These are phyloP conservation scores for Diaporthe vaccinii DNA, from an alignment of 2,329 filamentous ascomycete species.

Conservation along the genomic window DNA sequence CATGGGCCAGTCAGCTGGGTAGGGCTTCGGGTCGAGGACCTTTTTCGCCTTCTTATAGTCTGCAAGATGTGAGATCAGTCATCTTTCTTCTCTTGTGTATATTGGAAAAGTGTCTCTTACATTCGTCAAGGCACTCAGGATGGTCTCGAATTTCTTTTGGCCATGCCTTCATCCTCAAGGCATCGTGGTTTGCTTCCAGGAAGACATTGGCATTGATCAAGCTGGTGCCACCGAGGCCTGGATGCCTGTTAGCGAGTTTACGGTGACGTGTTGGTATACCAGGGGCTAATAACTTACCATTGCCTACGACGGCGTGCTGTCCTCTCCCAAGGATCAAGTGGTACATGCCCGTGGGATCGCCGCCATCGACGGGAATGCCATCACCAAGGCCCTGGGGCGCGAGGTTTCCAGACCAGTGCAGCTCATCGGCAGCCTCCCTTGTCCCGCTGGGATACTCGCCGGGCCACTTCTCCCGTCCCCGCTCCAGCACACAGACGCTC, in stretches of 20 bases:
- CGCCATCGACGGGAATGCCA: slow-evolving; percentile 59
- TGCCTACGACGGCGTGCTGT: slow-evolving; percentile 72
- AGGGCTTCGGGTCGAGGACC: slow-evolving; percentile 71
- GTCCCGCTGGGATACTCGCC: slow-evolving; percentile 71
- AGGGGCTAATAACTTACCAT: slow-evolving; percentile 56
- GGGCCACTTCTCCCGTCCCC: slow-evolving; percentile 75
- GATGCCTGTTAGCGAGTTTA: neutral
- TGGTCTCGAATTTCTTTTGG: slow-evolving; percentile 67
- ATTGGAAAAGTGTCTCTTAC: slow-evolving; percentile 53
- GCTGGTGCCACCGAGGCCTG: slow-evolving; percentile 74
- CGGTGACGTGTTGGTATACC: too few relatives aligned
- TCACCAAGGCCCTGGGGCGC: slow-evolving; percentile 55
- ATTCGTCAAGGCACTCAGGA: slow-evolving; percentile 59
- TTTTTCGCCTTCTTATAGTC: slow-evolving; percentile 69
- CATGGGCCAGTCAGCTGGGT: slow-evolving; percentile 69
- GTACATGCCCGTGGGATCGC: slow-evolving; percentile 72
- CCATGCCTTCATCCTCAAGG: slow-evolving; percentile 68
- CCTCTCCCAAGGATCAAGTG: slow-evolving; percentile 74
- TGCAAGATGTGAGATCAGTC: slow-evolving; percentile 44
- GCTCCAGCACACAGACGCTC: slow-evolving; percentile 74
- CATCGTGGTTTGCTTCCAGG: slow-evolving; percentile 68
- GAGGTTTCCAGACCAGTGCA: slow-evolving; percentile 70
- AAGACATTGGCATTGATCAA: slow-evolving; percentile 78
- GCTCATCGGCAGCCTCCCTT: slow-evolving; percentile 61
- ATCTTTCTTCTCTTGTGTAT: neutral